A percentile compares a stretch with the other conserved stretches of the same genome.
Conservation (phyloP, 768 basidiomycete genomes). For the Solioccasus polychromus region DNA sequence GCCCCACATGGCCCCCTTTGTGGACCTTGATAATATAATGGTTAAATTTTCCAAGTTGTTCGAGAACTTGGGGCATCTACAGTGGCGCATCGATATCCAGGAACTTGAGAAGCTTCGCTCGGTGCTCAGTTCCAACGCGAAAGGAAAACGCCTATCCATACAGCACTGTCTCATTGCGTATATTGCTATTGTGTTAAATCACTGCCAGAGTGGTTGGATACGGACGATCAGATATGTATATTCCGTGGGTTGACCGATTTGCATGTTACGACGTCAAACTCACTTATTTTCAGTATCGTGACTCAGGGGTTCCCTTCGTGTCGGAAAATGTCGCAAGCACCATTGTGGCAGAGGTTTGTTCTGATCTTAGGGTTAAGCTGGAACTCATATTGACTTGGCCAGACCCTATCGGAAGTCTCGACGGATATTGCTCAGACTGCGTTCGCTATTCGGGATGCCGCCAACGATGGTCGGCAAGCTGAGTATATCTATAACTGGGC, state of each 20-base stretch:
- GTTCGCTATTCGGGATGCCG: no score
- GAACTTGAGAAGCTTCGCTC: conserved; percentile 10
- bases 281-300: no score
- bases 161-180: conserved; percentile 32
- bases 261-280: no score
- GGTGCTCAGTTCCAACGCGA: background rate
- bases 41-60: conserved; percentile 10
- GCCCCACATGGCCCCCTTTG: conserved; percentile 20
- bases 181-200: conserved; percentile 21
- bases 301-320: no score
- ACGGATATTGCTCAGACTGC: no score
- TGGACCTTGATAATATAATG: conserved; percentile 2
- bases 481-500: no score
- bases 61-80: conserved; percentile 3
- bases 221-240: conserved; percentile 20
- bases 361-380: no score
- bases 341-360: no score
- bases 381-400: background rate
- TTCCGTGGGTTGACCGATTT: no score
- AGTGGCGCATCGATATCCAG: conserved; percentile 1
- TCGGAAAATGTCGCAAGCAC: no score
- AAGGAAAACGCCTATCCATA: conserved; percentile 5
- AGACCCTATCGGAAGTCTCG: no score
- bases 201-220: conserved; percentile 3
- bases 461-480: no score